These are phyloP conservation scores for Candida krabiensis DNA, from an alignment of 805 yeast genomes.

Conservation along the genomic window DNA sequence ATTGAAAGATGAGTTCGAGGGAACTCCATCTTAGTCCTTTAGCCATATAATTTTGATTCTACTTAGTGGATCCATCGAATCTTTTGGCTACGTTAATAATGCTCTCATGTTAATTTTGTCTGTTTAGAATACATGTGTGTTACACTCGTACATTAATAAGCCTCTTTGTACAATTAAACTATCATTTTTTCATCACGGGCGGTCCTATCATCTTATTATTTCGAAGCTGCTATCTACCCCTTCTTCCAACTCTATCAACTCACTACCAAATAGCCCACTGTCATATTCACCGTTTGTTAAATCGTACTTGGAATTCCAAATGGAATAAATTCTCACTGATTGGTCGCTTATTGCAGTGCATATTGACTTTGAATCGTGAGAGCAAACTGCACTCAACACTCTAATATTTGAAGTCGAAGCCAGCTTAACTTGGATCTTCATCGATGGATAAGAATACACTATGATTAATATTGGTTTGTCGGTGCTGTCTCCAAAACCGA, in stretches of 20 bases:
- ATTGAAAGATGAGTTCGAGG: conserved; percentile 71
- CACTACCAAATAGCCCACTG: conserved; percentile 52
- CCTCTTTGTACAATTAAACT: background rate
- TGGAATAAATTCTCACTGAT: conserved; percentile 68
- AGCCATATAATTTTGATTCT: background rate
- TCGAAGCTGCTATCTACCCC: conserved; percentile 40
- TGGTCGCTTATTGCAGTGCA: conserved; percentile 80
- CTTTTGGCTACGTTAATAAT: background rate
- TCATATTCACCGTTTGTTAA: conserved; percentile 28
- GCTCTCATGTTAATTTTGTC: no score
- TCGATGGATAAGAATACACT: conserved; percentile 67
- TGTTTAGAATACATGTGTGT: no score
- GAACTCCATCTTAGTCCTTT: conserved; percentile 68
- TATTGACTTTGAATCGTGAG: conserved; percentile 62
- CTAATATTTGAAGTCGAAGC: conserved; percentile 53
- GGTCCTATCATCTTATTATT: conserved; percentile 24
- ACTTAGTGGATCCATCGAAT: background rate
- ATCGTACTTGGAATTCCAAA: conserved; percentile 60
- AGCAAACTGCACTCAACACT: conserved; percentile 61
- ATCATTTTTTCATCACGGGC: background rate
- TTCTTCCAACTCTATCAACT: conserved; percentile 57
- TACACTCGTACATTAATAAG: conserved; percentile 2
- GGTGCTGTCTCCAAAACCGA: conserved; percentile 65
- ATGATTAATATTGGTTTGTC: conserved; percentile 52
- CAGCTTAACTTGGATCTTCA: conserved; percentile 49